These are phyloP conservation scores for Zoysia pacifica DNA, from an alignment of 176 grass and related monocot genomes.

Conservation along the genomic window DNA sequence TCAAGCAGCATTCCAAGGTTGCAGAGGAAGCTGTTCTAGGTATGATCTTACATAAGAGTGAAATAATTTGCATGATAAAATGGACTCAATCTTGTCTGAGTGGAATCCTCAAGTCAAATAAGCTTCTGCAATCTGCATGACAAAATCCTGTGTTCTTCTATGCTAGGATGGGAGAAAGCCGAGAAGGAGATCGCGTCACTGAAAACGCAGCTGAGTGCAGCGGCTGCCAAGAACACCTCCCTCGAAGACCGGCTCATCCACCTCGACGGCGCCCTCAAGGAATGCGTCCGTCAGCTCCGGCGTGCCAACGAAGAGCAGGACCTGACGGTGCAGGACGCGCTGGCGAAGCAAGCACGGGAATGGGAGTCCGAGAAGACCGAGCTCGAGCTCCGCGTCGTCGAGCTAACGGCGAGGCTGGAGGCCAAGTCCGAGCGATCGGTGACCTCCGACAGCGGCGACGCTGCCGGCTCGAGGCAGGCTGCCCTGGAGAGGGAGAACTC, in stretches of 20 bases:
- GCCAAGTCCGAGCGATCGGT: conserved; percentile 56
- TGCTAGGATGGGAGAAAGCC: conserved; percentile 89
- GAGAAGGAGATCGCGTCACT: conserved; percentile 67
- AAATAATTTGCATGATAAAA: neutral
- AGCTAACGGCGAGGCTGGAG: conserved; percentile 75
- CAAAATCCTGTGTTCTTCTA: neutral
- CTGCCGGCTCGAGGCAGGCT: conserved; percentile 46
- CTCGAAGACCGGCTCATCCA: conserved; percentile 72
- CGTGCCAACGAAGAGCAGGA: conserved; percentile 69
- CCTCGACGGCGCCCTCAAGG: conserved; percentile 83
- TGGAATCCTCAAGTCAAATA: neutral
- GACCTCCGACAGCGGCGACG: conserved; percentile 37
- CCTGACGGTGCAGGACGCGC: conserved; percentile 53
- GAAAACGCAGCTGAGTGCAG: conserved; percentile 63
- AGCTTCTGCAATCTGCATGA: neutral
- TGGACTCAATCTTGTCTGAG: neutral
- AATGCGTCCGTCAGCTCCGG: conserved; percentile 83
- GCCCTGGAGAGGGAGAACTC: conserved; percentile 75
- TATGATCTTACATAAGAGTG: conserved; percentile 27
- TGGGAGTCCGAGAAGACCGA: conserved; percentile 72
- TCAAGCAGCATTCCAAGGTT: conserved; percentile 89
- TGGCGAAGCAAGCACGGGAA: conserved; percentile 51
- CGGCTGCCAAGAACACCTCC: conserved; percentile 53
- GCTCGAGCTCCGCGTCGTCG: conserved; percentile 61
- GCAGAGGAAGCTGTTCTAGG: conserved; percentile 97